These are phyloP conservation scores for Clathrus columnatus DNA, from an alignment of 768 basidiomycete genomes.

Conservation along the genomic window DNA sequence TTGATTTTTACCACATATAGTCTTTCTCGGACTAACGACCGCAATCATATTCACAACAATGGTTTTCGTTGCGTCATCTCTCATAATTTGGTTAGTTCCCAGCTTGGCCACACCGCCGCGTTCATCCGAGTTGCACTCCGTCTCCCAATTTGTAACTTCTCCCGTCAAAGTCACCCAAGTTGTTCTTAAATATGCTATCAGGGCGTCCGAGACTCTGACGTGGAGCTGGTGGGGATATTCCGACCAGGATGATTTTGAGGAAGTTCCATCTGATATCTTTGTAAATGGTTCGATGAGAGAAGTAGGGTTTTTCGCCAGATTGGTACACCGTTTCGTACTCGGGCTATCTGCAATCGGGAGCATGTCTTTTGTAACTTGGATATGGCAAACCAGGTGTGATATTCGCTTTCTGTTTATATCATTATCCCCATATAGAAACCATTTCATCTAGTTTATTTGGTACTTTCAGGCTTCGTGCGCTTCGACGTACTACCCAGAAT, in stretches of 20 bases:
- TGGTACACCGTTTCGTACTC: slow-evolving; percentile 63
- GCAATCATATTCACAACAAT: slow-evolving; percentile 53
- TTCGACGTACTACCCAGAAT: slow-evolving; percentile 49
- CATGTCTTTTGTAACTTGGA: slow-evolving; percentile 64
- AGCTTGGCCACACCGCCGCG: slow-evolving; percentile 47
- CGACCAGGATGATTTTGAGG: slow-evolving; percentile 40
- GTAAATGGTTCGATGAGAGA: slow-evolving; percentile 14
- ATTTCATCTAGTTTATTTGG: slow-evolving; percentile 49
- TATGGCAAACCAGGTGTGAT: slow-evolving; percentile 26
- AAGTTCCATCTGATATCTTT: slow-evolving; percentile 17
- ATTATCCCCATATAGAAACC: not conserved
- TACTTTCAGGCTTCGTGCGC: slow-evolving; percentile 62
- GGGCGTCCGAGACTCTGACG: slow-evolving; percentile 25
- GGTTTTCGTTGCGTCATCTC: slow-evolving; percentile 59
- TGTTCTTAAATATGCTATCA: slow-evolving; percentile 52
- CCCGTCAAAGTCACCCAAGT: slow-evolving; percentile 53
- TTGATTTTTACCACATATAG: slow-evolving; percentile 32
- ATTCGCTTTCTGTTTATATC: not conserved
- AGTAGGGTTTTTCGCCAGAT: slow-evolving; percentile 40
- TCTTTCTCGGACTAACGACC: slow-evolving; percentile 54
- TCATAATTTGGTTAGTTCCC: slow-evolving; percentile 59
- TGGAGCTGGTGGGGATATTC: slow-evolving; percentile 25
- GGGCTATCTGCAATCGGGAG: slow-evolving; percentile 75
- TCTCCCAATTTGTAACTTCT: slow-evolving; percentile 35
- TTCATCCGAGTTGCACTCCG: slow-evolving; percentile 29